These are phyloP conservation scores for Trichaptum fuscoviolaceum DNA, from an alignment of 768 basidiomycete species.

Conservation along the genomic window DNA sequence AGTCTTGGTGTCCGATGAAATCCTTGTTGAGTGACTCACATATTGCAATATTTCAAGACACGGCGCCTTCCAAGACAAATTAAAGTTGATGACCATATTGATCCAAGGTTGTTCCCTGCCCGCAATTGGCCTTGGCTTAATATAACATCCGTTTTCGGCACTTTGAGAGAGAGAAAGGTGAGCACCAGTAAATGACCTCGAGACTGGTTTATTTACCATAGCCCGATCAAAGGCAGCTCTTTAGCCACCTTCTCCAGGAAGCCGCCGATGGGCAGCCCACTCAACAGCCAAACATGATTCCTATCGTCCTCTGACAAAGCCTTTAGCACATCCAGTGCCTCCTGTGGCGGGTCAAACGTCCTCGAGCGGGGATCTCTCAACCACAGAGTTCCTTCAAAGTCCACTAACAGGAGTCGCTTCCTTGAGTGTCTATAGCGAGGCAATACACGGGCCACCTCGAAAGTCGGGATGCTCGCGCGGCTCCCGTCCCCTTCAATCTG, in stretches of 20 bases:
- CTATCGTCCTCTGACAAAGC: constrained; percentile 53
- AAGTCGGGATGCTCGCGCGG: constrained; percentile 29
- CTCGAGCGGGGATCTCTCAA: constrained; percentile 44
- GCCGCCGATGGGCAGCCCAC: constrained; percentile 61
- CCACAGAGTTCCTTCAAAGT: constrained; percentile 83
- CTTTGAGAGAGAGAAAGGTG: constrained; percentile 26
- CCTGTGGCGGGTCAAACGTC: constrained; percentile 34
- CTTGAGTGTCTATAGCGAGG: constrained; percentile 62
- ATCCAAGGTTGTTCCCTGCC: constrained; percentile 49
- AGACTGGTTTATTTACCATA: constrained; percentile 48
- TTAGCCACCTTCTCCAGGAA: constrained; percentile 60
- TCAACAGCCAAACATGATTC: constrained; percentile 81
- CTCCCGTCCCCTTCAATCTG: constrained; percentile 9
- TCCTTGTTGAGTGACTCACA: constrained; percentile 40
- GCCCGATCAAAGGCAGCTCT: constrained; percentile 61
- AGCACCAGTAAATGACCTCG: constrained; percentile 4
- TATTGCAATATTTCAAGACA: constrained; percentile 83
- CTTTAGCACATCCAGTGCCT: constrained; percentile 44
- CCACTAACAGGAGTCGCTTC: constrained; percentile 63
- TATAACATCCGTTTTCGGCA: constrained; percentile 86
- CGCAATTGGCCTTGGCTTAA: constrained; percentile 45
- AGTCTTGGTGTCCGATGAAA: not conserved
- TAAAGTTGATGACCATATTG: constrained; percentile 73
- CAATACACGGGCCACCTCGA: constrained; percentile 48
- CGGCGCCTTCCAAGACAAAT: constrained; percentile 73